Evolutionary conservation across 495 filamentous ascomycete genomes (phyloP).

Genomic region (Bacidia rubella): DNA sequence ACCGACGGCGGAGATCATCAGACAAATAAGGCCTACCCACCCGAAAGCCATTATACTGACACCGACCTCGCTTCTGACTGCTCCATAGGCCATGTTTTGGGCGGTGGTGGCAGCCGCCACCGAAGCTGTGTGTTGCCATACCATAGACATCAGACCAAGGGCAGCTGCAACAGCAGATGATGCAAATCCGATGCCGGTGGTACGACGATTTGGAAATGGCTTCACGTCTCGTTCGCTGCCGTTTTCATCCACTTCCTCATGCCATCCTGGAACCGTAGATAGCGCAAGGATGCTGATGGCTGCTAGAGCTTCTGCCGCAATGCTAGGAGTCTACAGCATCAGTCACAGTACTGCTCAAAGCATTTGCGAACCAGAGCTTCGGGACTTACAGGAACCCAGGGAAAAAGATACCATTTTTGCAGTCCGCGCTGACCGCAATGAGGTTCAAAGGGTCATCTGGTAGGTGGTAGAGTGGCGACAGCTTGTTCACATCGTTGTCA

Average conservation of each 20-base stretch:
- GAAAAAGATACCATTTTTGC: too few relatives aligned
- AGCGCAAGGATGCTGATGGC: too few relatives aligned
- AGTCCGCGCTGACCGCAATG: too few relatives aligned
- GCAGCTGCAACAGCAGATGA: slow-evolving; percentile 70
- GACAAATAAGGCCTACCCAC: slow-evolving; percentile 15
- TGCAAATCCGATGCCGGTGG: slow-evolving; percentile 60
- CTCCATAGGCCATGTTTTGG: slow-evolving; percentile 17
- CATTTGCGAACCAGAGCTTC: too few relatives aligned
- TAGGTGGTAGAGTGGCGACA: too few relatives aligned
- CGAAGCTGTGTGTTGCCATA: slow-evolving; percentile 42
- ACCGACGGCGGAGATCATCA: slow-evolving; percentile 12
- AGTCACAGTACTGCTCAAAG: too few relatives aligned
- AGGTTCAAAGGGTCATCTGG: too few relatives aligned
- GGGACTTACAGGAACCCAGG: too few relatives aligned
- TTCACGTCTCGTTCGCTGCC: slow-evolving; percentile 60
- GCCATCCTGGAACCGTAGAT: slow-evolving; percentile 77
- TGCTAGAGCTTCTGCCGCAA: too few relatives aligned
- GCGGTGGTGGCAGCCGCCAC: slow-evolving; percentile 16
- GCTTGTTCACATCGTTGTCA: too few relatives aligned
- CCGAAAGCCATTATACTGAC: slow-evolving; percentile 14
- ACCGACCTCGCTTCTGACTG: slow-evolving; percentile 17
- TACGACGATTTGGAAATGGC: slow-evolving; percentile 62
- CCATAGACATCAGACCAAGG: slow-evolving; percentile 61
- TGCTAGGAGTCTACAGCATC: too few relatives aligned
- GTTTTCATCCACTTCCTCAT: slow-evolving; percentile 52